Percentiles rank a stretch among this genome's conserved stretches.
phyloP scores from a whole-genome alignment of 2,329 filamentous ascomycete species.

The Pseudogymnoascus sp. region DNA sequence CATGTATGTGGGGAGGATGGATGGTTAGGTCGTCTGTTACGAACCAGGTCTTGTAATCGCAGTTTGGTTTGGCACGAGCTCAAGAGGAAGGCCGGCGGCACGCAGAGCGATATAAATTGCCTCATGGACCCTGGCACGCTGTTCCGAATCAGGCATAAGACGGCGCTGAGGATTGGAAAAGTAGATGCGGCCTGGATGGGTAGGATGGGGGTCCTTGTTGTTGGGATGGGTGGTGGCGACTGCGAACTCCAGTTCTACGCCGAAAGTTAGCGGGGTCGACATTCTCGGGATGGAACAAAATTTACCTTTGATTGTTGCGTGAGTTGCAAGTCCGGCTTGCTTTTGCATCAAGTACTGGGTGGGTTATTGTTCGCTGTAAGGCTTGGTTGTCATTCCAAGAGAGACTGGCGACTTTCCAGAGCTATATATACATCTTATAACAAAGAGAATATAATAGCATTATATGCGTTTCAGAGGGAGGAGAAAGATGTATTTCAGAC shows the following conservation, averaged over 20 bases:
- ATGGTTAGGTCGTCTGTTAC: background rate
- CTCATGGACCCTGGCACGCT: background rate
- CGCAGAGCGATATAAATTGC: background rate
- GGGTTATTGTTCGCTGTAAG: background rate
- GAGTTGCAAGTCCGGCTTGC: background rate
- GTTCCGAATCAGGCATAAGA: background rate
- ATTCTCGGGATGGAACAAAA: background rate
- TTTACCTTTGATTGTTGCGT: background rate
- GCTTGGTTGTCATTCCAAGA: background rate
- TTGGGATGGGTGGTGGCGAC: background rate
- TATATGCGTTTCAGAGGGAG: background rate
- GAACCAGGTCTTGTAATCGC: background rate
- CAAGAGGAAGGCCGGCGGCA: background rate
- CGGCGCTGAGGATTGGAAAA: background rate
- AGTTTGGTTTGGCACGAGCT: background rate
- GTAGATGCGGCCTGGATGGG: background rate
- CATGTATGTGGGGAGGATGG: background rate
- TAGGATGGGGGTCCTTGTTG: background rate
- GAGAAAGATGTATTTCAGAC: background rate
- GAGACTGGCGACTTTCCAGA: background rate
- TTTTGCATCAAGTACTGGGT: background rate
- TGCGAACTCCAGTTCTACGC: constrained; percentile 23
- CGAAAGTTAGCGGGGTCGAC: constrained; percentile 18
- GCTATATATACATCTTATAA: background rate
- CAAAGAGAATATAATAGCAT: background rate